These are phyloP conservation scores for Coriolopsis trogii DNA, from an alignment of 1,284 basidiomycete species.

Conservation along the genomic window DNA sequence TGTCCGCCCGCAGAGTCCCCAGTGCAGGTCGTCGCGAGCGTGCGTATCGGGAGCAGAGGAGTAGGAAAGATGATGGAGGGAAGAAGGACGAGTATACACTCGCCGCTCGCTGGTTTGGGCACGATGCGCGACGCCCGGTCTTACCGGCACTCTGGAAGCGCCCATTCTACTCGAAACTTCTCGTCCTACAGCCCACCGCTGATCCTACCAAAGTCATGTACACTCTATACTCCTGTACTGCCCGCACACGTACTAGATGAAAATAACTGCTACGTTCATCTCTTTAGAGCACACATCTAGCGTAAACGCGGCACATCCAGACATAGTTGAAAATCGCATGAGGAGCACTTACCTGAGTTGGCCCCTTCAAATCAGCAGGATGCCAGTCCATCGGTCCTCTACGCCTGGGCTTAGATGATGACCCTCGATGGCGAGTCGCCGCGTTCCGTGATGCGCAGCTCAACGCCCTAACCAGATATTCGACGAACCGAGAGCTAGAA, in stretches of 20 bases:
- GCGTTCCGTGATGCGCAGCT: too few relatives aligned
- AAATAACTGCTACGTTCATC: too few relatives aligned
- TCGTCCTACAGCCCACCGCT: background rate
- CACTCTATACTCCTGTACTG: too few relatives aligned
- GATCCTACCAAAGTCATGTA: background rate
- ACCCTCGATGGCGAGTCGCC: too few relatives aligned
- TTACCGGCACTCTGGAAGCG: conserved; percentile 1
- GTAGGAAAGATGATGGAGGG: background rate
- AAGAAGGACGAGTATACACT: background rate
- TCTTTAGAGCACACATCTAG: conserved; percentile 1
- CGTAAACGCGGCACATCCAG: background rate
- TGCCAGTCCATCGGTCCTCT: conserved; percentile 18
- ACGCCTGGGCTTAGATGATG: background rate
- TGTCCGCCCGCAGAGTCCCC: background rate
- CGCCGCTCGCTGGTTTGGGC: background rate
- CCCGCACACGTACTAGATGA: background rate
- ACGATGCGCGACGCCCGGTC: background rate
- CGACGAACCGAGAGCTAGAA: conserved; percentile 22
- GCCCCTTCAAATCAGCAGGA: conserved; percentile 2
- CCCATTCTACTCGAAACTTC: too few relatives aligned
- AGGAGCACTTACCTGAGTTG: too few relatives aligned
- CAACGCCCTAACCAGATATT: conserved; percentile 11
- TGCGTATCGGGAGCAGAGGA: conserved; percentile 2
- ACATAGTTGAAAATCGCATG: background rate
- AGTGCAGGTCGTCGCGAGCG: background rate